Evolutionary conservation across 495 filamentous ascomycete genomes (phyloP).

Genomic region (Lophiotrema nucula): DNA sequence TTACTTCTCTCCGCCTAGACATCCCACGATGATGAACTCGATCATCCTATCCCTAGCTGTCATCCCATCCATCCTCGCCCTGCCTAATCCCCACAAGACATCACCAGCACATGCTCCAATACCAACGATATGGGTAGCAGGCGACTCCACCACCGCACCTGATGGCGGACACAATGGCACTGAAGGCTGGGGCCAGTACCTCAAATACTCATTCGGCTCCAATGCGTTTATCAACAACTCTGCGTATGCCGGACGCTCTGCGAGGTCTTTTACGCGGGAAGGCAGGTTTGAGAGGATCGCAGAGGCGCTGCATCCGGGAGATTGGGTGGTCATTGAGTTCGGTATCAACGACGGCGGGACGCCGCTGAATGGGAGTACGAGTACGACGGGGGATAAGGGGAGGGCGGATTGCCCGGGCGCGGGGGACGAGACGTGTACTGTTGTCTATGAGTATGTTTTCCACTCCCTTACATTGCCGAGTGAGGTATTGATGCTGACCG

Average conservation of each 20-base stretch:
- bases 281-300: constrained; percentile 57
- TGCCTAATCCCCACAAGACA: too few species aligned
- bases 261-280: constrained; percentile 58
- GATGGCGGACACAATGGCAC: constrained; percentile 11
- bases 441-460: too few species aligned
- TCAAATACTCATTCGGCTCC: constrained; percentile 46
- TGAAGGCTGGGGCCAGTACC: constrained; percentile 59
- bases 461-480: constrained; percentile 41
- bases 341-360: constrained; percentile 58
- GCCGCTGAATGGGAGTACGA: constrained; percentile 38
- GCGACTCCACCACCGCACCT: constrained; percentile 8
- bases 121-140: constrained; percentile 5
- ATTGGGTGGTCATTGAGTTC: constrained; percentile 61
- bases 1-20: too few species aligned
- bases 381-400: too few species aligned
- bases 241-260: constrained; percentile 57
- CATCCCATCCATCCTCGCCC: too few species aligned
- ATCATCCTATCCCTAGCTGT: too few species aligned
- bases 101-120: too few species aligned
- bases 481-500: not conserved
- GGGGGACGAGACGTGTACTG: constrained; percentile 54
- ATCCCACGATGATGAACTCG: too few species aligned
- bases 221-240: constrained; percentile 50
- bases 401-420: constrained; percentile 56
- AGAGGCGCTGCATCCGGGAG: constrained; percentile 47